Conservation (phyloP, 345 rosid species). For the Excoecaria cochinchinensis region DNA sequence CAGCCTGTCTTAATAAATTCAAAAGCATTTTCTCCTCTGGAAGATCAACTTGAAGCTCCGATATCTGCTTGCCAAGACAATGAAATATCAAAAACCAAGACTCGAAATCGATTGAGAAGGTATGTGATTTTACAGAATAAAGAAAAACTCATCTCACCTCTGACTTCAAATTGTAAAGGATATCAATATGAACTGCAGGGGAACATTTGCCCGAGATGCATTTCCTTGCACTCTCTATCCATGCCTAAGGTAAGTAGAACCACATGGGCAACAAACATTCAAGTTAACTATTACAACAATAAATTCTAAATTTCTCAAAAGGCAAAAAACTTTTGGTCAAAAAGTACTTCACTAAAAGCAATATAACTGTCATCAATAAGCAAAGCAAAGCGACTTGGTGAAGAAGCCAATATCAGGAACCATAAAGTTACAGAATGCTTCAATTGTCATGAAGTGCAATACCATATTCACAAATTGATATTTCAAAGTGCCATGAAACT, state of each 20-base stretch:
- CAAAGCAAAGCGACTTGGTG: background rate
- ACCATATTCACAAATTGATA: too few species aligned
- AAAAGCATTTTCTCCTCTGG: conserved; percentile 58
- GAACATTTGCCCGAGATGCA: conserved; percentile 39
- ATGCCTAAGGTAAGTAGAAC: conserved; percentile 46
- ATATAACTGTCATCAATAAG: background rate
- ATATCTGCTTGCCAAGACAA: conserved; percentile 44
- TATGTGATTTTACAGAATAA: conserved; percentile 8
- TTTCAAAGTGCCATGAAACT: background rate
- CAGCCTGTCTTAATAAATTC: conserved; percentile 51
- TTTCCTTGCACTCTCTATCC: conserved; percentile 51
- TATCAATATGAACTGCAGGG: conserved; percentile 49
- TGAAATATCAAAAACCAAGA: conserved; percentile 14
- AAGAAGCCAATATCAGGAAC: background rate
- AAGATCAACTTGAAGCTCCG: conserved; percentile 67
- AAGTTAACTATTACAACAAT: background rate
- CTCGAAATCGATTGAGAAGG: conserved; percentile 11
- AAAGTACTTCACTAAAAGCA: conserved; percentile 2
- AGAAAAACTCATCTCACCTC: conserved; percentile 50
- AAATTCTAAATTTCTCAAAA: background rate
- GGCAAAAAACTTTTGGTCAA: conserved; percentile 2
- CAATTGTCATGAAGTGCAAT: background rate
- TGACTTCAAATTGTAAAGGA: conserved; percentile 65
- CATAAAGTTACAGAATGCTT: background rate
- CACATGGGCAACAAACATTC: conserved; percentile 12